These are phyloP conservation scores for Suillus fuscotomentosus DNA, from an alignment of 768 basidiomycete species.

Conservation along the genomic window DNA sequence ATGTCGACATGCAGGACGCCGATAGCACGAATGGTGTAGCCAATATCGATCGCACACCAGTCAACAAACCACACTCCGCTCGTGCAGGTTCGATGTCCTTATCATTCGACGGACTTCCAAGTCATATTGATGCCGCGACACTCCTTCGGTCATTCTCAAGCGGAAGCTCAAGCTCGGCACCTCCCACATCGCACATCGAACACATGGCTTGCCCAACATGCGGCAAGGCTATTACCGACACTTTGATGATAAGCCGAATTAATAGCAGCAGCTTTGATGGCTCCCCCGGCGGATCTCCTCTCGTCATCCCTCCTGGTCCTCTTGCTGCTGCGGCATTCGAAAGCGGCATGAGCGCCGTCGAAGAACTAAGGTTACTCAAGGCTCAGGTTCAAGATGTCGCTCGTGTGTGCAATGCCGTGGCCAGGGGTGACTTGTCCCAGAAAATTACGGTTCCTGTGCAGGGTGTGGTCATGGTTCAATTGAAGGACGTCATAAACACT, in stretches of 20 bases:
- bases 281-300: constrained; percentile 32
- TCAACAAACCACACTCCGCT: constrained; percentile 24
- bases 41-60: constrained; percentile 20
- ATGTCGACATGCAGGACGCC: constrained; percentile 30
- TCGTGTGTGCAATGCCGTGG: constrained; percentile 78
- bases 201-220: constrained; percentile 54
- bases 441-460: constrained; percentile 80
- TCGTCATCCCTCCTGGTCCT: constrained; percentile 56
- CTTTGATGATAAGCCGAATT: constrained; percentile 34
- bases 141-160: constrained; percentile 30
- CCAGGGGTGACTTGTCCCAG: constrained; percentile 70
- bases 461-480: constrained; percentile 76
- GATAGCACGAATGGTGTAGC: constrained; percentile 25
- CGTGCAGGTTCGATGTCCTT: constrained; percentile 44
- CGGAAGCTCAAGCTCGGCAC: constrained; percentile 39
- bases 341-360: constrained; percentile 65
- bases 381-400: constrained; percentile 84
- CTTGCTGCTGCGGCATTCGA: constrained; percentile 55
- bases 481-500: constrained; percentile 76
- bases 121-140: constrained; percentile 35
- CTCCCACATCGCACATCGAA: constrained; percentile 40
- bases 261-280: constrained; percentile 20
- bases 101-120: constrained; percentile 49
- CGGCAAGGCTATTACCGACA: constrained; percentile 48
- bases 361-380: constrained; percentile 77